These are phyloP conservation scores for Venustampulla echinocandica DNA, from an alignment of 495 filamentous ascomycete genomes.

Conservation along the genomic window DNA sequence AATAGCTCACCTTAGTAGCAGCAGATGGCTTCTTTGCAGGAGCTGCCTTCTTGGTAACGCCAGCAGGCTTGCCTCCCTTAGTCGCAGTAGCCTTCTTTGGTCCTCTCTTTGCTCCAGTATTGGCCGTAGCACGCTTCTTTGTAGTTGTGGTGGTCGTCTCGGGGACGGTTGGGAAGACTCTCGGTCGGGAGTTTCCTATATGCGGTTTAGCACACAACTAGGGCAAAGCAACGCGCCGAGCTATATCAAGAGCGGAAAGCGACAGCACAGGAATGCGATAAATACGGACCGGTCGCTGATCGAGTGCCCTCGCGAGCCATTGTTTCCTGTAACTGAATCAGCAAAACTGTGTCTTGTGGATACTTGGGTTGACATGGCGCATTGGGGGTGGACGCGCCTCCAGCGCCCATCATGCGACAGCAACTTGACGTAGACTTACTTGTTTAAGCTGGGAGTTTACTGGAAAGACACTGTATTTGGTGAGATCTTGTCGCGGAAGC, in stretches of 20 bases:
- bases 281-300: constrained; percentile 33
- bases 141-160: constrained; percentile 37
- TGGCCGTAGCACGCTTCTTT: constrained; percentile 29
- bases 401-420: constrained; percentile 12
- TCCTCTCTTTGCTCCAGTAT: constrained; percentile 36
- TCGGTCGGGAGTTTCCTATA: constrained; percentile 43
- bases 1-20: constrained; percentile 36
- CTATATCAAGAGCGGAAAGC: constrained; percentile 2
- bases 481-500: constrained; percentile 9
- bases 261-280: neutral
- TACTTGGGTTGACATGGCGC: constrained; percentile 21
- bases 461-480: constrained; percentile 1
- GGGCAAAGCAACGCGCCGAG: constrained; percentile 18
- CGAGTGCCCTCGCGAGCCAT: constrained; percentile 51
- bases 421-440: constrained; percentile 19
- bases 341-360: constrained; percentile 20
- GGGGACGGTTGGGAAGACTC: constrained; percentile 42
- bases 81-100: constrained; percentile 22
- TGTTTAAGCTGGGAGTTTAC: constrained; percentile 3
- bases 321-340: constrained; percentile 22
- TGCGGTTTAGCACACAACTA: constrained; percentile 12
- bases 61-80: constrained; percentile 29
- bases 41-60: constrained; percentile 43
- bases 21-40: constrained; percentile 39
- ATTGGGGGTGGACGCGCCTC: constrained; percentile 14